These are phyloP conservation scores for Nakazawaea molendinolei DNA, from an alignment of 805 yeast genomes.

Conservation along the genomic window DNA sequence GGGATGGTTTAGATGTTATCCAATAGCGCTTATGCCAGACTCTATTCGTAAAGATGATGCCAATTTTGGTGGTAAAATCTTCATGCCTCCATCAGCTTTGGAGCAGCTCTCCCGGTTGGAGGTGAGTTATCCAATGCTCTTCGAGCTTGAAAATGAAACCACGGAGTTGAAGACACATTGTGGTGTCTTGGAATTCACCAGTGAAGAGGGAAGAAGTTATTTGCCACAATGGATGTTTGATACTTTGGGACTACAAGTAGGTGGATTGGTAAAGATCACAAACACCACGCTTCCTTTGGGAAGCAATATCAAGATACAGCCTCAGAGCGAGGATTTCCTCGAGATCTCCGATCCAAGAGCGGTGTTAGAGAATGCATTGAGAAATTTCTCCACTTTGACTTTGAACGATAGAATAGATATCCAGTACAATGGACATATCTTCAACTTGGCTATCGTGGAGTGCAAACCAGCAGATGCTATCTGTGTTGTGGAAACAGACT, in stretches of 20 bases:
- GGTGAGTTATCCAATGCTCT: conserved; percentile 94
- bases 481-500: conserved; percentile 94
- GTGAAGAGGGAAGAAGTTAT: conserved; percentile 95
- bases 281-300: conserved; percentile 83
- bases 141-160: conserved; percentile 65
- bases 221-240: conserved; percentile 96
- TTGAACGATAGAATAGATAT: conserved; percentile 81
- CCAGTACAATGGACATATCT: conserved; percentile 71
- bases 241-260: conserved; percentile 66
- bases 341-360: conserved; percentile 96
- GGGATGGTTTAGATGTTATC: conserved; percentile 88
- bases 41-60: conserved; percentile 63
- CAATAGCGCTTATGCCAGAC: conserved; percentile 86
- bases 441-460: conserved; percentile 78
- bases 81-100: conserved; percentile 88
- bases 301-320: conserved; percentile 84
- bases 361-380: conserved; percentile 83
- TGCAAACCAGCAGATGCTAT: conserved; percentile 81
- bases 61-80: conserved; percentile 93
- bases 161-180: conserved; percentile 62
- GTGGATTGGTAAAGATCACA: conserved; percentile 70
- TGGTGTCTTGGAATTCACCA: conserved; percentile 93
- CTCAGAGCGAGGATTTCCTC: conserved; percentile 88
- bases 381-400: conserved; percentile 85
- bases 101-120: conserved; percentile 84